Evolutionary conservation across 345 rosid species (phyloP), one percentile per base, ranked within the genome.

Genomic region (Mallotus nudiflorus): DNA sequence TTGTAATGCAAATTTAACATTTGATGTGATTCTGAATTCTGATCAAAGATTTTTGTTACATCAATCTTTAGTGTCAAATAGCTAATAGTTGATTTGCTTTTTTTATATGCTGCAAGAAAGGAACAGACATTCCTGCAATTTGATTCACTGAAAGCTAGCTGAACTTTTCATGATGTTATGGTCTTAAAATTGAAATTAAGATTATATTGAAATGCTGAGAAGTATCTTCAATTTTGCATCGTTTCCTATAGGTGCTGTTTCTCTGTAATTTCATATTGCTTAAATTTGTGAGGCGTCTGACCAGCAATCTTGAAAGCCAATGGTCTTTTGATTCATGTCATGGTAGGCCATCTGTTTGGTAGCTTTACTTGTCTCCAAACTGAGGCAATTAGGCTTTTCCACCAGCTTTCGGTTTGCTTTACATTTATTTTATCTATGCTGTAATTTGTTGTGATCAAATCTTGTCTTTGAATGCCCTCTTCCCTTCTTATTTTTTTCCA

Each of bases 191-290:
- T 14, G 2, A 28, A 28, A 18, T 29, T 15, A 31, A 13, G 40
- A 29, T 29, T 20, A 55, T 28, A 15, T 14, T 55, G 6, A 28
- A 28, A 18, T 55, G 37, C 60, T 14, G n/a, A 57, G 46, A 42
- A 61, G 16, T 61, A 61, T 4, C 50, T 35, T 55, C 62, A 57
- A 24, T 6, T 62, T 62, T 42, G 48, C 66, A 62, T 16, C 22
- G 31, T 18, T 31, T 33, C 37, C 6, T 33, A 33, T 33, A 33
- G 37, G 37, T 33, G 37, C 37, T 33, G 37, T 33, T 33, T 33
- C 37, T 33, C 6, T 6, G 6, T 33, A 33, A 33, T 33, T 33
- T 33, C 6, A 33, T 33, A 33, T 33, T 33, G 37, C 37, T 33
- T 3, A 33, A 33, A 2, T 33, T 2, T 33, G 37, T 33, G 3